phyloP scores from a whole-genome alignment of 176 grass and related monocot genomes.

The Musa schizocarpa region DNA sequence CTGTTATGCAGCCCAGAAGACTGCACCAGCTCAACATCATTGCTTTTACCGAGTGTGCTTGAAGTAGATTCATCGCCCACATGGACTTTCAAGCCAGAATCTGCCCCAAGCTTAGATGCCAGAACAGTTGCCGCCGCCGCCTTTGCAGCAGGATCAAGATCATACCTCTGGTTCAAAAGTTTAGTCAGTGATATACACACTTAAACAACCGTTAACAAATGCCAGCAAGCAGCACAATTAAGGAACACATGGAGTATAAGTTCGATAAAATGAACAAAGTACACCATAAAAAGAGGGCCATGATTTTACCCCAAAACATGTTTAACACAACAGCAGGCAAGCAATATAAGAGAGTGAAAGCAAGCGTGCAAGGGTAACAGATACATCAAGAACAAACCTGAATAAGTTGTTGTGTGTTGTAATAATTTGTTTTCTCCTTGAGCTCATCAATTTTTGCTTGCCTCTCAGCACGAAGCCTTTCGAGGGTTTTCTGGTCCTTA shows the following conservation, averaged over 20 bases:
- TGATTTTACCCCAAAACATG: too few species aligned
- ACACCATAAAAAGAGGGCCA: not conserved
- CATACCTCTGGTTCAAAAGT: conserved; percentile 60
- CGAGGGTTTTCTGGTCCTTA: conserved; percentile 16
- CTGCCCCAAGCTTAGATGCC: conserved; percentile 68
- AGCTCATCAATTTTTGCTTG: conserved; percentile 10
- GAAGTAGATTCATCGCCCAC: conserved; percentile 46
- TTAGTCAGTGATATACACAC: conserved; percentile 15
- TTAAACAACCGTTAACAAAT: not conserved
- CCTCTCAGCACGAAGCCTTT: conserved; percentile 19
- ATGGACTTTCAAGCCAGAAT: conserved; percentile 76
- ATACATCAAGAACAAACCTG: conserved; percentile 8
- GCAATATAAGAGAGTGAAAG: not conserved
- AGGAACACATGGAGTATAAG: not conserved
- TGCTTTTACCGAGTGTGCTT: conserved; percentile 22
- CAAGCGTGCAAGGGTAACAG: not conserved
- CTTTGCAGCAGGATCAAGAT: conserved; percentile 91
- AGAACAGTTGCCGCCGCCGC: conserved; percentile 83
- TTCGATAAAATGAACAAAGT: not conserved
- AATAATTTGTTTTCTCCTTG: conserved; percentile 29
- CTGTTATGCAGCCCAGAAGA: conserved; percentile 44
- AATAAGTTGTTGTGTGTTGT: conserved; percentile 23
- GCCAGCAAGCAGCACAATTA: not conserved
- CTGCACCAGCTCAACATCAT: conserved; percentile 27
- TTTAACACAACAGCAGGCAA: not conserved